Evolutionary conservation across 2,329 filamentous ascomycete species (phyloP).

Genomic region (Fusarium subtropicale): DNA sequence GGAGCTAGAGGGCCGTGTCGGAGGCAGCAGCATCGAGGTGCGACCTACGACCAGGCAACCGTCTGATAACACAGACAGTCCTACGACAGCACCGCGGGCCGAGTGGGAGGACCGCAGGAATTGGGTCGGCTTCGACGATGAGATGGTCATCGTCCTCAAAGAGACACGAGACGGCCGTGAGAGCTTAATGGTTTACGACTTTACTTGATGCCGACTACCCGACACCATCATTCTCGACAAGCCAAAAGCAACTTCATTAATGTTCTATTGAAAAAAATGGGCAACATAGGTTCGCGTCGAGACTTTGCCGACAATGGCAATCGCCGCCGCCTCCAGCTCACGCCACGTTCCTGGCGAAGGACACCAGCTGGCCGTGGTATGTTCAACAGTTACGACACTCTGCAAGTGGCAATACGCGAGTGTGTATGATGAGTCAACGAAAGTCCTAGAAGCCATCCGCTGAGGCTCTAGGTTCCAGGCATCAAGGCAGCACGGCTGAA

Average conservation of each 20-base stretch:
- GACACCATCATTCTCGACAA: constrained; percentile 3
- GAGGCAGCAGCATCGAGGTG: constrained; percentile 67
- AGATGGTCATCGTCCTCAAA: constrained; percentile 88
- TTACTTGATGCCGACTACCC: constrained; percentile 63
- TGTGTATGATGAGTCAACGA: constrained; percentile 18
- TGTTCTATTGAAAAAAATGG: background rate
- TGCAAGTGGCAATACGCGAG: constrained; percentile 20
- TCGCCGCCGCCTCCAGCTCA: constrained; percentile 25
- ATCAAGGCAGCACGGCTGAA: constrained; percentile 30
- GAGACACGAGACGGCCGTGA: constrained; percentile 76
- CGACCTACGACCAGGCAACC: constrained; percentile 52
- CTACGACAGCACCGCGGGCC: constrained; percentile 21
- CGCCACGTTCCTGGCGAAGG: constrained; percentile 32
- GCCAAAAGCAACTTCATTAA: constrained; percentile 6
- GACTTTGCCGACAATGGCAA: constrained; percentile 28
- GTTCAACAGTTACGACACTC: constrained; percentile 4
- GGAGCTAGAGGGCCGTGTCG: constrained; percentile 82
- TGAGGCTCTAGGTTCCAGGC: constrained; percentile 8
- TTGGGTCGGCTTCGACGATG: constrained; percentile 90
- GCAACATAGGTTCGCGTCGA: constrained; percentile 1
- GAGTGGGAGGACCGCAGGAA: constrained; percentile 62
- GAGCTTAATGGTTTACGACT: constrained; percentile 86
- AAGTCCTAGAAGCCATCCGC: constrained; percentile 12
- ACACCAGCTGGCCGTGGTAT: constrained; percentile 21
- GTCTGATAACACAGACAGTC: constrained; percentile 37